Base-by-base conservation (phyloP, 306 rosid genomes). In the Quillaja saponaria region DNA sequence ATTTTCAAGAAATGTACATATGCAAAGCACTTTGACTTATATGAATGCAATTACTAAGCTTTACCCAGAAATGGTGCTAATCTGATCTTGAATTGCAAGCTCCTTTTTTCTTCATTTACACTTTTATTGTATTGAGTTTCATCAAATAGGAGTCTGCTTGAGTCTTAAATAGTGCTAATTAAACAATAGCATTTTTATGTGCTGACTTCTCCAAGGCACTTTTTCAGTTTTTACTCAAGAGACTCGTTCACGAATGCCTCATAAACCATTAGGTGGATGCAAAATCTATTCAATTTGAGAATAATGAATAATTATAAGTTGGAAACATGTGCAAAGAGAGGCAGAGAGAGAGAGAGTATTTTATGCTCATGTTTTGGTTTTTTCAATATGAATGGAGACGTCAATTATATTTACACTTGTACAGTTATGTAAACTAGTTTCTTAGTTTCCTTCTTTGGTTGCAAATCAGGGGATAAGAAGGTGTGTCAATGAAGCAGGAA, bases 401-500 rank as follows among this genome's bases (percentile, higher is more conserved):
- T 2, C 31, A 25, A 25, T 25, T 25, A 2, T 1, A 25, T 25
- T 25, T 25, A 25, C 4, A 2, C 2, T 25, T 25, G 4, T 25
- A 1, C 31, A 25, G 31, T 25, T 25, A 4, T 4, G 31, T 37
- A 33, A 58, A 65, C 61, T 16, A 40, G 11, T 50, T 55, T 48
- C 57, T 10, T 51, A 8, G 46, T 69, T 63, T n/a, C 49, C 37
- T 60, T 64, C 42, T 55, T 39, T 67, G 28, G 38, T 34, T 59
- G 37, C 60, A 37, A 78, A 78, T 67, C 80, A 94, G 99, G 97
- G 86, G 46, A 65, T 94, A 53, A 71, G 17, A 21, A 80, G 78
- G 67, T 89, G 99, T 49, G 80, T 94, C 68, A 67, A 68, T 55
- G 95, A 89, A 78, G 87, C 40, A 42, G 96, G 99, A 67, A 87